These are phyloP conservation scores for Aureobasidium sp. DNA, from an alignment of 2,329 filamentous ascomycete genomes.

Conservation along the genomic window DNA sequence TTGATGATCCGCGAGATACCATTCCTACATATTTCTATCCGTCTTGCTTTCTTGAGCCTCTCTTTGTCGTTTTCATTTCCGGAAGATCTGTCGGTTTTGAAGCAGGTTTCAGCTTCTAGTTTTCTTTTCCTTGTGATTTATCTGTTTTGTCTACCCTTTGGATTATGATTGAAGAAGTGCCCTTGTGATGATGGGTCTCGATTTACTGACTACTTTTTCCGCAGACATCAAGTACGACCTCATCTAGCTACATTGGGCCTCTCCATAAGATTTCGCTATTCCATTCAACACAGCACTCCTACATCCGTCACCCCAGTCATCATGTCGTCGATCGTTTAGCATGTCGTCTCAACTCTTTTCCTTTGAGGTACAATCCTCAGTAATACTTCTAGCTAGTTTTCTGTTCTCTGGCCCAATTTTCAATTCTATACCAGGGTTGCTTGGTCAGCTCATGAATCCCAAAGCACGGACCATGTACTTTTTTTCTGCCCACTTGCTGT, in stretches of 20 bases:
- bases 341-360: background rate
- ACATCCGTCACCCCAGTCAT: background rate
- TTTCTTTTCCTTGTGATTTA: background rate
- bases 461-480: background rate
- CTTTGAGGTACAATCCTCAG: background rate
- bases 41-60: background rate
- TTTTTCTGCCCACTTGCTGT: background rate
- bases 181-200: too few species aligned
- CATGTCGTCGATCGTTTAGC: background rate
- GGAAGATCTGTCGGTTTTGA: too few species aligned
- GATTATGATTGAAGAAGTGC: background rate
- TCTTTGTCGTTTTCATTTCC: background rate
- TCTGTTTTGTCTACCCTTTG: background rate
- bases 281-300: background rate
- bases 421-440: background rate
- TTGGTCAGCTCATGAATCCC: background rate
- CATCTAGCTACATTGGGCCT: background rate
- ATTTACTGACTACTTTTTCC: background rate
- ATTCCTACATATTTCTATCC: background rate
- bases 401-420: fast-evolving
- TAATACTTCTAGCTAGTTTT: background rate
- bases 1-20: background rate
- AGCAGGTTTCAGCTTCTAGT: background rate
- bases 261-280: background rate
- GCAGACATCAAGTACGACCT: background rate